Conservation (phyloP, 129 eudicot genomes). For the Scalesia atractyloides region DNA sequence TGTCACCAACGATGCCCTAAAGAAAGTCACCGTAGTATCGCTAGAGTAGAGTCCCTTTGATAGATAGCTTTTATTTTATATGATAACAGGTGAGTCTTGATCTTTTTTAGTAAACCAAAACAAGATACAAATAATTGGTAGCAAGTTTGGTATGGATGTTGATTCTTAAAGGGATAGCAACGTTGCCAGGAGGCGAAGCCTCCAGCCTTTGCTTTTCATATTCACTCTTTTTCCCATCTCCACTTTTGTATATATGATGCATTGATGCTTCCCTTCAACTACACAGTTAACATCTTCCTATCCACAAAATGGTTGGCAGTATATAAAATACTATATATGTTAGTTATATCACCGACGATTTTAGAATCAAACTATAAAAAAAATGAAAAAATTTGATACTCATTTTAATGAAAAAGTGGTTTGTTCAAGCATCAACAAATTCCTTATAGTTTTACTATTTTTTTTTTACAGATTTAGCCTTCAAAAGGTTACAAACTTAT, state of each 20-base stretch:
- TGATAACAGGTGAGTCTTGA: too few species aligned
- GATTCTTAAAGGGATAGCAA: constrained; percentile 51
- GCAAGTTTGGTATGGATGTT: constrained; percentile 29
- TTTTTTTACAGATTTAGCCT: too few species aligned
- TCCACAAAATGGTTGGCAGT: background rate
- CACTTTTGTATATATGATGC: constrained; percentile 33
- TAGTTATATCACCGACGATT: background rate
- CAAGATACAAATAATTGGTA: background rate
- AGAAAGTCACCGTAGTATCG: too few species aligned
- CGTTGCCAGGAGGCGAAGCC: constrained; percentile 36
- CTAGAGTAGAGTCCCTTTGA: too few species aligned
- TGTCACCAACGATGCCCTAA: too few species aligned
- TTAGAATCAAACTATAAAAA: too few species aligned
- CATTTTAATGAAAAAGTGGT: too few species aligned
- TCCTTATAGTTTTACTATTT: too few species aligned
- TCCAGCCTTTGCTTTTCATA: constrained; percentile 43
- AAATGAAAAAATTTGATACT: background rate
- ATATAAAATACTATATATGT: background rate
- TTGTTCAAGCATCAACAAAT: background rate
- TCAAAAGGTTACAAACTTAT: too few species aligned
- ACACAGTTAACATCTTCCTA: constrained; percentile 29
- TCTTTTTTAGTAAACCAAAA: background rate
- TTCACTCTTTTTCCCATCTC: constrained; percentile 22
- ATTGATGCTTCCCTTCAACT: constrained; percentile 39
- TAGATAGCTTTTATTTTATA: background rate